Percentiles rank a stretch among this genome's conserved stretches.
These are phyloP conservation scores for Onygenales sp. DNA, from an alignment of 2,329 filamentous ascomycete species.

Conservation along the genomic window DNA sequence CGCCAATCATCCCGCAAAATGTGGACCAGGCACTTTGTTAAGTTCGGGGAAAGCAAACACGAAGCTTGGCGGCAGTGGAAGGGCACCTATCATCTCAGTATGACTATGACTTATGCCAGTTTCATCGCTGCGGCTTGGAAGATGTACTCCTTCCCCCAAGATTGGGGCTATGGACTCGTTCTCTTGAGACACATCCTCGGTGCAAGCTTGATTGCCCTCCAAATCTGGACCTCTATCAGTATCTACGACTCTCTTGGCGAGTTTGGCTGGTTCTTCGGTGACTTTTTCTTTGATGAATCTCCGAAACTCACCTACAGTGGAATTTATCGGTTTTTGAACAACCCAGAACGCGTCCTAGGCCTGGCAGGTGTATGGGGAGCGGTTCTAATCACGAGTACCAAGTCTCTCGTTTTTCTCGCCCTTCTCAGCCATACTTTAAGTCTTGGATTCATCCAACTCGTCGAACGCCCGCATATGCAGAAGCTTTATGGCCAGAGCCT, in stretches of 20 bases:
- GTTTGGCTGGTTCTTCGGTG: slow-evolving; percentile 98
- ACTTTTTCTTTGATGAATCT: slow-evolving; percentile 91
- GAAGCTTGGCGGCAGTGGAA: slow-evolving; percentile 99
- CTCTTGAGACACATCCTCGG: slow-evolving; percentile 83
- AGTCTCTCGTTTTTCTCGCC: slow-evolving; percentile 76
- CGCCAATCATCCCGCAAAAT: slow-evolving; percentile 81
- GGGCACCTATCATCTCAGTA: slow-evolving; percentile 85
- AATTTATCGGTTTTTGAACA: slow-evolving; percentile 97
- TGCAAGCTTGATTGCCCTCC: slow-evolving; percentile 67
- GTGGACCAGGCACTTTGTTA: slow-evolving; percentile 96
- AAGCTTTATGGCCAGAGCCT: slow-evolving; percentile 85
- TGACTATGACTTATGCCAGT: slow-evolving; percentile 78
- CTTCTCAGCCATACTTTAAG: slow-evolving; percentile 77
- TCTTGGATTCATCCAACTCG: slow-evolving; percentile 78
- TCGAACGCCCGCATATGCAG: slow-evolving; percentile 96
- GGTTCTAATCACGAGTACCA: slow-evolving; percentile 85
- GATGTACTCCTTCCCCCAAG: slow-evolving; percentile 77
- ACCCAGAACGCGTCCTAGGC: slow-evolving; percentile 88
- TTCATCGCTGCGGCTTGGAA: slow-evolving; percentile 93
- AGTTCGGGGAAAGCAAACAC: slow-evolving; percentile 79
- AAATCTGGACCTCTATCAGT: slow-evolving; percentile 85
- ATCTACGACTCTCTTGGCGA: slow-evolving; percentile 94
- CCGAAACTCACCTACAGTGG: slow-evolving; percentile 89
- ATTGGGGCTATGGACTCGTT: slow-evolving; percentile 81
- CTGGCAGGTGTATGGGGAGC: slow-evolving; percentile 93